Base-by-base conservation (phyloP, 192 early-diverging fungal species). In the Kickxella alabastrina region DNA sequence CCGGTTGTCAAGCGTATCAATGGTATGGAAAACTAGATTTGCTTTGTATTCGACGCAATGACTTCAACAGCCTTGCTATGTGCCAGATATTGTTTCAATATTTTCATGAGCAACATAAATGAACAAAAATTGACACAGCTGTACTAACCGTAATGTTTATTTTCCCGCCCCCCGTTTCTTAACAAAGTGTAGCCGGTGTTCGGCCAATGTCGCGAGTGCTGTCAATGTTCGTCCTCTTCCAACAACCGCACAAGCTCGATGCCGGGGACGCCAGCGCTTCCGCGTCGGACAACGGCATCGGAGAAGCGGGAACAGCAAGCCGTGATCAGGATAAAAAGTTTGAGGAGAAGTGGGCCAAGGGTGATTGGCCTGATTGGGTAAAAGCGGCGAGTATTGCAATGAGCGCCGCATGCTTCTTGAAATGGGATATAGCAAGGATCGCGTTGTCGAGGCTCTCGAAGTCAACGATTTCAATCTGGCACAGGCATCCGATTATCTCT, bases 381-480 rank as follows among this genome's bases (percentile, higher is more conserved):
- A 51, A 3, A 62, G 56, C 9, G 71, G 71, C 49, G 71, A 75
- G 54, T 44, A 73, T 36, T 25, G 32, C 8, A 38, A 60, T 41
- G 68, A 64, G 44, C 69, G 69, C 29, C 52, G 39, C 14, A 78
- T 54, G 68, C 52, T 78, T 12, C 12, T 57, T n/a, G 76, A 72
- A 28, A 78, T 78, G 76, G 76, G 76, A 10, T 78, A 73, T 40
- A 47, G 42, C 40, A 72, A 72, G 42, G 76, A 78, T 31, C 76
- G 76, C 13, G 68, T 78, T 12, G 70, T 78, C 4, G 76, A 78
- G 54, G 76, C 76, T 1, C 62, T 78, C 21, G 76, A 78, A 37
- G 76, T 78, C 34, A 78, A 78, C 23, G 76, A 78, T 48, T 78
- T 73, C 48, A 72, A 78, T 27, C 32, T 78, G 43, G 59, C 65